Percentiles rank a stretch among this genome's conserved stretches.
Conservation (phyloP, 148 eudicot species). For the Gaultheria prostrata region DNA sequence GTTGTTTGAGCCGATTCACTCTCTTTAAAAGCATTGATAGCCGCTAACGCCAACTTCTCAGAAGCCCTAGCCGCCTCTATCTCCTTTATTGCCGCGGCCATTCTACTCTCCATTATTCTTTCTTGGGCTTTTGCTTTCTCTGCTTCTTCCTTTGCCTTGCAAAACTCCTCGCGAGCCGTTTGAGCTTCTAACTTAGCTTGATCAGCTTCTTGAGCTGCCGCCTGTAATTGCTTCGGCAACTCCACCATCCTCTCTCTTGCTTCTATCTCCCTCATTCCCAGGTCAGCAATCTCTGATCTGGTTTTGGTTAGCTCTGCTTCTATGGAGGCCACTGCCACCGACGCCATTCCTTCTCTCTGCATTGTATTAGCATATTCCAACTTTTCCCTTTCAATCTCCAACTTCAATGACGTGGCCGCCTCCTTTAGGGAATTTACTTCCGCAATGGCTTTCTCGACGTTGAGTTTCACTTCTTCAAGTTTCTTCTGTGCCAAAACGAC, state of each 20-base stretch:
- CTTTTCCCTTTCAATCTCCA: constrained; percentile 71
- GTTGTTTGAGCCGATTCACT: constrained; percentile 48
- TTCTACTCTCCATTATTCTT: constrained; percentile 55
- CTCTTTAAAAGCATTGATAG: constrained; percentile 73
- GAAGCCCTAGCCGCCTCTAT: constrained; percentile 91
- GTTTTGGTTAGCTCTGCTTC: constrained; percentile 76
- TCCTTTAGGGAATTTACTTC: constrained; percentile 65
- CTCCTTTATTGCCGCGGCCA: constrained; percentile 73
- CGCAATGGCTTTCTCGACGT: constrained; percentile 59
- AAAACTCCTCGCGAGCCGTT: constrained; percentile 57
- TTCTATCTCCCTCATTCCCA: constrained; percentile 61
- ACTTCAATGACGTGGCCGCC: constrained; percentile 58
- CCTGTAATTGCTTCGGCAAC: constrained; percentile 65
- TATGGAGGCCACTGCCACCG: constrained; percentile 70
- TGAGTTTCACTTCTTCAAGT: constrained; percentile 63
- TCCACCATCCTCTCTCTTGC: constrained; percentile 68
- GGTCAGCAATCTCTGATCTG: constrained; percentile 53
- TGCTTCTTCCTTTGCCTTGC: constrained; percentile 65
- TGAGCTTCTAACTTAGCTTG: constrained; percentile 57
- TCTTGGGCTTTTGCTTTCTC: constrained; percentile 84
- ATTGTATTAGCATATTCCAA: constrained; percentile 43
- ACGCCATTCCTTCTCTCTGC: constrained; percentile 91
- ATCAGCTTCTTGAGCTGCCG: constrained; percentile 77
- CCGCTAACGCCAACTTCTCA: constrained; percentile 71
- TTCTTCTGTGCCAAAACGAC: constrained; percentile 51